phyloP scores from a whole-genome alignment of 2,329 filamentous ascomycete genomes.

The Neofusicoccum umdonicola region DNA sequence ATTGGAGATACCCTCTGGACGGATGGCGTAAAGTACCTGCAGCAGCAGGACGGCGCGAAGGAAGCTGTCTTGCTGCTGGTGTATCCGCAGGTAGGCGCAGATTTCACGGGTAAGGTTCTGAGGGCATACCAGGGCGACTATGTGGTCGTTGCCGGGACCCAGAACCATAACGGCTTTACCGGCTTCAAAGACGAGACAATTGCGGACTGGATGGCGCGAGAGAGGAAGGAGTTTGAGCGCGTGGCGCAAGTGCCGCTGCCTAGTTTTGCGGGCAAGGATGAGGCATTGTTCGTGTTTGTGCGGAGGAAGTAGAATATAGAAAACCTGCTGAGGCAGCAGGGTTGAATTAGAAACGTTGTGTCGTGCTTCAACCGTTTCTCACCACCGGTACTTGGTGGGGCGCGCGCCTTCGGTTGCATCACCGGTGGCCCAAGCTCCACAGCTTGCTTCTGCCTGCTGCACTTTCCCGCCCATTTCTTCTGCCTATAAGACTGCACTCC shows the following conservation, averaged over 20 bases:
- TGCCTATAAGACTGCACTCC: background rate
- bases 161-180: constrained; percentile 73
- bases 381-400: background rate
- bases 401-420: background rate
- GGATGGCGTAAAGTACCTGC: constrained; percentile 61
- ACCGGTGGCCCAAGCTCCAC: constrained; percentile 9
- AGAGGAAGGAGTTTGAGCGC: constrained; percentile 58
- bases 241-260: constrained; percentile 65
- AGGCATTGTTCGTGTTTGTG: constrained; percentile 67
- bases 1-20: constrained; percentile 62
- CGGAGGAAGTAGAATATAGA: constrained; percentile 25
- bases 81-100: constrained; percentile 67
- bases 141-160: constrained; percentile 70
- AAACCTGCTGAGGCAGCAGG: background rate
- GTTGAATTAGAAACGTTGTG: too few relatives aligned
- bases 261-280: constrained; percentile 75
- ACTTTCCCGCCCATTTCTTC: background rate
- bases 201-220: constrained; percentile 63
- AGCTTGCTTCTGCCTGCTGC: background rate
- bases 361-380: too few relatives aligned
- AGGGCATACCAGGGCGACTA: constrained; percentile 61
- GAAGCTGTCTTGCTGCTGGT: constrained; percentile 66
- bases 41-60: constrained; percentile 45
- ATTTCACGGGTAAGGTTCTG: constrained; percentile 64
- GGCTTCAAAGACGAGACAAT: constrained; percentile 63